Evolutionary conservation across 352 stramenopile genomes (phyloP).

Genomic region (Phytophthora brassicae): DNA sequence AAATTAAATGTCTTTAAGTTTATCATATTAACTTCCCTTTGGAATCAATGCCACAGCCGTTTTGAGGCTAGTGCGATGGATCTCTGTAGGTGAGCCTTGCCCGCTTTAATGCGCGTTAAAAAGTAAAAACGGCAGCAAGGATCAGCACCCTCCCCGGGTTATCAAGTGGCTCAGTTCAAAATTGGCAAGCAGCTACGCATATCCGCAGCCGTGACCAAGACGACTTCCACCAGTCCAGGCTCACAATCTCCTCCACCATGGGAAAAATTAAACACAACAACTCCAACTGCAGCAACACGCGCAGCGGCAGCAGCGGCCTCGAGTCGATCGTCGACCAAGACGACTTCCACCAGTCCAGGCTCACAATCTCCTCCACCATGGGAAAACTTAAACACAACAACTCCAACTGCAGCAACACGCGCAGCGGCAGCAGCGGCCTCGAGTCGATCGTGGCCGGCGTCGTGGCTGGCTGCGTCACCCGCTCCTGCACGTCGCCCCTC

Average conservation of each 20-base stretch:
- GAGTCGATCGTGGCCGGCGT: conserved; percentile 75
- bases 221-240: conserved; percentile 15
- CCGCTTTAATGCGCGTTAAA: background rate
- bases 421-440: conserved; percentile 37
- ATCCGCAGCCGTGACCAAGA: conserved; percentile 5
- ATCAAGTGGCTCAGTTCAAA: conserved; percentile 15
- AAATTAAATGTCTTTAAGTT: too few species aligned
- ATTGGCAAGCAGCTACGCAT: conserved; percentile 19
- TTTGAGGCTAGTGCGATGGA: too few species aligned
- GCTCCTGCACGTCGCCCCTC: conserved; percentile 77
- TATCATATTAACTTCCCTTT: too few species aligned
- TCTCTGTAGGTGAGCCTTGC: too few species aligned
- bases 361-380: conserved; percentile 11
- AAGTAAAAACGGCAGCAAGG: conserved; percentile 8
- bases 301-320: conserved; percentile 37
- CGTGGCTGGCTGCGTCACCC: conserved; percentile 78
- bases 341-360: conserved; percentile 15
- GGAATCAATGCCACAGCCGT: too few species aligned
- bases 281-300: background rate
- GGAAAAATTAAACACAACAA: conserved; percentile 13
- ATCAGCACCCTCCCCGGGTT: background rate
- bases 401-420: background rate
- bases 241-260: conserved; percentile 11
- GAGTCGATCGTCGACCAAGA: conserved; percentile 78
- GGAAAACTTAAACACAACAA: conserved; percentile 13